phyloP scores from a whole-genome alignment of 1,284 basidiomycete genomes.

The Schizopora paradoxa region DNA sequence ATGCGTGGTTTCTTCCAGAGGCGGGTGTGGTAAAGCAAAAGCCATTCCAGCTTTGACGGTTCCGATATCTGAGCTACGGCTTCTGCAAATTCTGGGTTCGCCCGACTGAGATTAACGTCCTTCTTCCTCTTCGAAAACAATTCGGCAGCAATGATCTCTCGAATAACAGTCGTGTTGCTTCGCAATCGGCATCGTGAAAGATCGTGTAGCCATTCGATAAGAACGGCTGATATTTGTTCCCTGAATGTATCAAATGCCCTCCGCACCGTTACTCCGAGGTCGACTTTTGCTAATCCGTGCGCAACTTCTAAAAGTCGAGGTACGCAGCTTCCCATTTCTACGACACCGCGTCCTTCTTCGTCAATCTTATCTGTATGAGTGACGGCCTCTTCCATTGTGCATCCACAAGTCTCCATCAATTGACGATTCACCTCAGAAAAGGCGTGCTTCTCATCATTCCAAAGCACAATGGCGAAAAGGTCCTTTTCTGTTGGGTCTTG shows the following conservation, averaged over 20 bases:
- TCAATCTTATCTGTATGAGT: slow-evolving; percentile 70
- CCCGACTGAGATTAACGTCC: slow-evolving; percentile 35
- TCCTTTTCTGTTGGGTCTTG: slow-evolving; percentile 74
- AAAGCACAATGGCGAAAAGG: slow-evolving; percentile 81
- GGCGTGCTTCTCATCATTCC: slow-evolving; percentile 98
- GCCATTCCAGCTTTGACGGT: slow-evolving; percentile 62
- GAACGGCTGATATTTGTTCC: slow-evolving; percentile 79
- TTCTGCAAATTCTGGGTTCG: slow-evolving; percentile 32
- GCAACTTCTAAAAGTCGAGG: slow-evolving; percentile 74
- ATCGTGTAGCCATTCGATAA: slow-evolving; percentile 85
- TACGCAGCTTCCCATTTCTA: slow-evolving; percentile 73
- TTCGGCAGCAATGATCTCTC: slow-evolving; percentile 68
- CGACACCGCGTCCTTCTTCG: slow-evolving; percentile 79
- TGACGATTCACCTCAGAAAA: slow-evolving; percentile 86
- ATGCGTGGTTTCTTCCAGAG: slow-evolving; percentile 83
- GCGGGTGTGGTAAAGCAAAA: slow-evolving; percentile 74
- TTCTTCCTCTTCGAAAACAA: slow-evolving; percentile 57
- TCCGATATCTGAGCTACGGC: slow-evolving; percentile 47
- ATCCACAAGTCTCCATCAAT: slow-evolving; percentile 62
- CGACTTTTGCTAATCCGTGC: slow-evolving; percentile 79
- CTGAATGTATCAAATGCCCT: slow-evolving; percentile 86
- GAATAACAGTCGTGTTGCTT: slow-evolving; percentile 59
- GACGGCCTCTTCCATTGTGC: slow-evolving; percentile 57
- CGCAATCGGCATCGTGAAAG: slow-evolving; percentile 69
- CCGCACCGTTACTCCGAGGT: slow-evolving; percentile 87